Conservation (phyloP, 192 early-diverging fungal species). For the Backusella tuberculispora region DNA sequence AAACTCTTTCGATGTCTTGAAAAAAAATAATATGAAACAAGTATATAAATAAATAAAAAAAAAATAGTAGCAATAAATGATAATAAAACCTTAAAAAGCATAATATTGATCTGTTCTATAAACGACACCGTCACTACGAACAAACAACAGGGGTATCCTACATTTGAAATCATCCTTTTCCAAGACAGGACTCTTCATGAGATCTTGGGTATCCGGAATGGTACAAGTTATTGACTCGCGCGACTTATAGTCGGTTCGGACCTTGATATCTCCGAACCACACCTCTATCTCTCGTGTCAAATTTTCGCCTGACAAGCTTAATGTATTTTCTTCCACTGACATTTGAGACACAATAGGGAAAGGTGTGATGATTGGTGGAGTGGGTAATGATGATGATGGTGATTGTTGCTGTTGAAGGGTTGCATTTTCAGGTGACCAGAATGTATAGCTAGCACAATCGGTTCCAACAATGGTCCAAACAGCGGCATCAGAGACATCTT, state of each 20-base stretch:
- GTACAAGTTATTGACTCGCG: conserved; percentile 45
- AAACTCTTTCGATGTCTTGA: no score
- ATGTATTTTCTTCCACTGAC: conserved; percentile 18
- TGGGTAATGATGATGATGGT: background rate
- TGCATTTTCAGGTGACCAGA: conserved; percentile 44
- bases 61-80: background rate
- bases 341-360: conserved; percentile 32
- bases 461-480: conserved; percentile 96
- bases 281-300: conserved; percentile 68
- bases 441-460: conserved; percentile 59
- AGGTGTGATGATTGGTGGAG: conserved; percentile 23
- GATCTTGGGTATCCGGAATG: conserved; percentile 39
- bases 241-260: conserved; percentile 50
- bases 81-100: conserved; percentile 18
- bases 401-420: background rate
- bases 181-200: conserved; percentile 25
- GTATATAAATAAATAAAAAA: background rate
- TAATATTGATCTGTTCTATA: conserved; percentile 42
- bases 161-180: conserved; percentile 21
- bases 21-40: background rate
- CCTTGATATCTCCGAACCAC: conserved; percentile 67
- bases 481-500: conserved; percentile 84
- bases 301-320: conserved; percentile 68
- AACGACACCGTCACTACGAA: conserved; percentile 50
- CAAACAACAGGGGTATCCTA: conserved; percentile 42